Base-by-base conservation (phyloP, 352 stramenopile species). In the Globisporangium takayamanum region DNA sequence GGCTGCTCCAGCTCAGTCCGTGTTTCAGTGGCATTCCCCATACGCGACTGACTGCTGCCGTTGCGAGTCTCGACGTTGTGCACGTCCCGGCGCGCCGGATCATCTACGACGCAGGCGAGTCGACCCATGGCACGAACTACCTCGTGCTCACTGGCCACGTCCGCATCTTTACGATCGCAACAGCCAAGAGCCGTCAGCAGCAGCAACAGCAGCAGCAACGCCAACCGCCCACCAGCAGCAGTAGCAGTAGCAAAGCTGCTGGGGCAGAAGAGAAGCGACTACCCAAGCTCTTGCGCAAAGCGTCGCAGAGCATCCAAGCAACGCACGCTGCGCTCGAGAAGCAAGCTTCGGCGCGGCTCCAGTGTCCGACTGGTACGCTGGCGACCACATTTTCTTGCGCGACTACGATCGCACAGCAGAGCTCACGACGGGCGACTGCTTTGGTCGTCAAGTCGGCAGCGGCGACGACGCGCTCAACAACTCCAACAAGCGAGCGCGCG, bases 351-450 rank as follows among this genome's bases (percentile, higher is more conserved):
- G 18, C 52, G 8, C 26, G 14, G 5, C 6, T 54, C 1, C 16
- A 54, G 12, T 52, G 57, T 25, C 45, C 51, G 64, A 70, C 26
- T 66, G 66, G 44, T 62, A 68, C 18, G 69, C 69, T 16, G 60
- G 54, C 10, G 69, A 76, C 20, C 44, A 59, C 8, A 66, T 76
- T 11, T 76, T 73, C 25, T 42, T 74, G 20, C 70, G 63, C 50
- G 66, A 74, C 49, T 76, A 74, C 33, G 64, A 57, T 15, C 59
- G 54, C 25, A 74, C 63, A 8, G 45, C 53, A 5, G 69, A 76
- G 44, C 45, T 72, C n/a, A 30, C 15, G 0, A 30, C 50, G 1
- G 69, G 66, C n/a, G 63, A 68, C 50, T 64, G 50, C 26, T 71
- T 76, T 50, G 66, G 69, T 0, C 59, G 63, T 7, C 54, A 59